A percentile compares a stretch with the other conserved stretches of the same genome.
Conservation (phyloP, 306 rosid genomes). For the Malus sieversii region DNA sequence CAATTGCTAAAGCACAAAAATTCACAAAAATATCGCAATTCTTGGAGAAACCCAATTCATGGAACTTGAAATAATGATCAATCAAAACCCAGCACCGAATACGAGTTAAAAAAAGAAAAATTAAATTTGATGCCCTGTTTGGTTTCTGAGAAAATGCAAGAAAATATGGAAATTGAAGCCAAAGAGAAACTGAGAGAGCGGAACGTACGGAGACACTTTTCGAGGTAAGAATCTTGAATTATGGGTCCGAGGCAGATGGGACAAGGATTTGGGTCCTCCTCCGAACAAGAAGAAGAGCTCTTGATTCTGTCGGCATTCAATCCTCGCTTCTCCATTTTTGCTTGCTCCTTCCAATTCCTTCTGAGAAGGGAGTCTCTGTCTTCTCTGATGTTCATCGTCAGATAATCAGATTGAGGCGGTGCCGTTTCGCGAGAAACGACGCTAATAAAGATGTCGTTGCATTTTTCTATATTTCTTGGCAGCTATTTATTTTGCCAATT, state of each 20-base stretch:
- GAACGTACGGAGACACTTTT: conserved; percentile 58
- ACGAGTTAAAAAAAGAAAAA: not conserved
- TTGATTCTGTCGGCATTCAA: not conserved
- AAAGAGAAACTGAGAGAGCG: not conserved
- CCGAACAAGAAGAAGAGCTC: conserved; percentile 4
- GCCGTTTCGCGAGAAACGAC: not conserved
- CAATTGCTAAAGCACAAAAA: not conserved
- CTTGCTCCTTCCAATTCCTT: not conserved
- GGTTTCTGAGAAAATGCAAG: not conserved
- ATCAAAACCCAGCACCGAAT: not conserved
- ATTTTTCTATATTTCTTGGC: not conserved
- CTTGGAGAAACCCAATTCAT: not conserved
- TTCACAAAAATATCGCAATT: not conserved
- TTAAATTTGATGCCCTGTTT: not conserved
- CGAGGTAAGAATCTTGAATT: conserved; percentile 58
- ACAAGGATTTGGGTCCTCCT: conserved; percentile 37
- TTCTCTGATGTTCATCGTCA: not conserved
- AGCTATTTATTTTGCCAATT: no score
- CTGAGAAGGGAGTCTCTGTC: not conserved
- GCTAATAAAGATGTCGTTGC: not conserved
- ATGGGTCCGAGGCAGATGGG: conserved; percentile 68
- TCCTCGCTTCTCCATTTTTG: not conserved
- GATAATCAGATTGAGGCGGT: no score
- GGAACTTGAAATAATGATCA: not conserved
- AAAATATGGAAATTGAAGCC: not conserved